Evolutionary conservation across 371 early-diverging fungal genomes (phyloP), one percentile per base, ranked within the genome.

Genomic region (Haplosporangium sp.): DNA sequence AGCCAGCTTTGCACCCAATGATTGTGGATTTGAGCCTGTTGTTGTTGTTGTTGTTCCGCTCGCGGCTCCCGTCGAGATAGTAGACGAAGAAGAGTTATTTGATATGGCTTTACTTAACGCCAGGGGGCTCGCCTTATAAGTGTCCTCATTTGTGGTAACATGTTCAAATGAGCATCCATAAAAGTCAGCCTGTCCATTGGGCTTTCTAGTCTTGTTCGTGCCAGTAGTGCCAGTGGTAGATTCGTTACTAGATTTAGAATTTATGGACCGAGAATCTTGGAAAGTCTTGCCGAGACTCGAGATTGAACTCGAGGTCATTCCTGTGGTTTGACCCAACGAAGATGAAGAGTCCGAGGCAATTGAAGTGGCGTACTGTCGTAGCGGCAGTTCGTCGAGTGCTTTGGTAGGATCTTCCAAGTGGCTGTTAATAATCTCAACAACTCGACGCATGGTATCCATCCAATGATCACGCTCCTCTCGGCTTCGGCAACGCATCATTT

Each of bases 401-500:
- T 11, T 35, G 48, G 71, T 44, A 17, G 66, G 53, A 20, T 73
- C 70, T 9, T 65, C 69, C 15, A 66, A 4, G 11, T 44, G 59
- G 42, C 34, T 63, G 67, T 66, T 67, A 35, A 74, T 68, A 45
- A 74, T 61, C 1, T 79, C 74, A 20, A 71, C 63, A 2, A 67
- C 68, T 38, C 67, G 66, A 15, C 74, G 74, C 74, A 79, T 70
- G 6, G 79, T 74, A 47, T 67, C 71, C 74, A 79, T 71, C 79
- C 79, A 79, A 11, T 71, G 67, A 53, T 74, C 63, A 19, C 74
- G 70, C 48, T 79, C 79, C 61, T 79, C 79, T 7, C 79, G 79
- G 9, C 79, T 79, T 44, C 79, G 71, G 61, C 74, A 79, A 10
- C 74, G 74, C 74, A 79, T 79, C 79, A 79, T 79, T 48, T 79